Conservation (phyloP, 495 filamentous ascomycete genomes). For the Rusavskia elegans region DNA sequence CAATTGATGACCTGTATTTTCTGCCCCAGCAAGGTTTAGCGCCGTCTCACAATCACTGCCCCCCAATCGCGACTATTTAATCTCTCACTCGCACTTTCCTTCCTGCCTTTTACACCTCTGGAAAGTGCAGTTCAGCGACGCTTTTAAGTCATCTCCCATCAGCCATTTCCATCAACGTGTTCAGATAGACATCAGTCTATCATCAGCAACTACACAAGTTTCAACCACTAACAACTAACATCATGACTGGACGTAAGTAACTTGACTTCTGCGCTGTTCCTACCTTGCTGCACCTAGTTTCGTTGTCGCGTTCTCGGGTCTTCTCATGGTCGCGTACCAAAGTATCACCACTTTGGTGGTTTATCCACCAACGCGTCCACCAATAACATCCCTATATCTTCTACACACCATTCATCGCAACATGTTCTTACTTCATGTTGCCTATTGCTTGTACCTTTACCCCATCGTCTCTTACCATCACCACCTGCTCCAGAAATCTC, state of each 20-base stretch:
- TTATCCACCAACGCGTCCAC: conserved; percentile 1
- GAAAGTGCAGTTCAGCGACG: neutral
- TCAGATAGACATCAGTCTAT: conserved; percentile 10
- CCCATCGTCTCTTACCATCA: neutral
- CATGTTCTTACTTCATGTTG: neutral
- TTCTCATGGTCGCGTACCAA: neutral
- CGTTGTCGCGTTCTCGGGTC: neutral
- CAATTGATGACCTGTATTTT: conserved; percentile 12
- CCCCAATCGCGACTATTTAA: conserved; percentile 19
- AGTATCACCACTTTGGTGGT: neutral
- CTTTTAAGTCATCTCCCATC: neutral
- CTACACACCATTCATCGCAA: neutral
- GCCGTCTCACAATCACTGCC: conserved; percentile 12
- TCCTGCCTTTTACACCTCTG: conserved; percentile 16
- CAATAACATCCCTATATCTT: neutral
- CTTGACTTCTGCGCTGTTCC: neutral
- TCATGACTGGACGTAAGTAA: conserved; percentile 94
- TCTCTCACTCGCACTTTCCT: conserved; percentile 15
- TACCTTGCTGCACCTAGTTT: neutral
- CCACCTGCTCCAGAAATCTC: neutral
- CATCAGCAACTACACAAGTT: conserved; percentile 15
- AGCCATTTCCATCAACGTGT: conserved; percentile 6
- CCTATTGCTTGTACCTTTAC: neutral
- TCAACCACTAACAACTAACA: conserved; percentile 21
- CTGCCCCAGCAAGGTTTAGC: conserved; percentile 8